phyloP scores from a whole-genome alignment of 177 flowering plant genomes.

The Telopea speciosissima region DNA sequence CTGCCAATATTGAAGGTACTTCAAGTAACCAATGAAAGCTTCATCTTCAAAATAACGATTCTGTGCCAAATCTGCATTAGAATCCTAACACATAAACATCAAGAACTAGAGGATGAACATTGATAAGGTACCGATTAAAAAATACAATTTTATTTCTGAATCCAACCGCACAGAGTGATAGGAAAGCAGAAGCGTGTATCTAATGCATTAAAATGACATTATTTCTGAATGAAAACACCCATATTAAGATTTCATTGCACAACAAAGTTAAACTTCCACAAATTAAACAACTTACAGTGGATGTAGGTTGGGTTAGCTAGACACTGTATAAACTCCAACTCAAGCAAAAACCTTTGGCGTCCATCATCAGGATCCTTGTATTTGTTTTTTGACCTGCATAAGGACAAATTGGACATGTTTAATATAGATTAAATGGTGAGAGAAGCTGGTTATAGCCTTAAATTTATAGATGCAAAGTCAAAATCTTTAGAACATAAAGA shows the following conservation, averaged over 20 bases:
- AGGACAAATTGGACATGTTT: neutral
- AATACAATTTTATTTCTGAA: too few relatives aligned
- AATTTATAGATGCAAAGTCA: neutral
- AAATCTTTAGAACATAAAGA: neutral
- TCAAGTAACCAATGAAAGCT: conserved; percentile 94
- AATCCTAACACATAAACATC: neutral
- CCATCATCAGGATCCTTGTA: conserved; percentile 98
- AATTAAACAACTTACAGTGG: conserved; percentile 53
- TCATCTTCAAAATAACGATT: conserved; percentile 99
- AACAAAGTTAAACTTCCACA: neutral
- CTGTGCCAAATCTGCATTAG: conserved; percentile 81
- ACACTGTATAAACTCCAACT: conserved; percentile 90
- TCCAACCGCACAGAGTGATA: neutral
- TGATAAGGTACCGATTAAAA: neutral
- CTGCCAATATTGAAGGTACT: conserved; percentile 96
- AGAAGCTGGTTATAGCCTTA: too few relatives aligned
- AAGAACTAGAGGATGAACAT: neutral
- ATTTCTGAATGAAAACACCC: neutral
- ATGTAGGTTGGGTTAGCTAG: conserved; percentile 96
- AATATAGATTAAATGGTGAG: neutral
- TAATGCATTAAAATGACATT: neutral
- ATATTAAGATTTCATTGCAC: neutral
- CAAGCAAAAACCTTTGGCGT: conserved; percentile 83
- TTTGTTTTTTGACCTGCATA: conserved; percentile 47
- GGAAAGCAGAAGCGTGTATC: neutral